phyloP scores from a whole-genome alignment of 176 grass and related monocot genomes.

The Carex cristatella region DNA sequence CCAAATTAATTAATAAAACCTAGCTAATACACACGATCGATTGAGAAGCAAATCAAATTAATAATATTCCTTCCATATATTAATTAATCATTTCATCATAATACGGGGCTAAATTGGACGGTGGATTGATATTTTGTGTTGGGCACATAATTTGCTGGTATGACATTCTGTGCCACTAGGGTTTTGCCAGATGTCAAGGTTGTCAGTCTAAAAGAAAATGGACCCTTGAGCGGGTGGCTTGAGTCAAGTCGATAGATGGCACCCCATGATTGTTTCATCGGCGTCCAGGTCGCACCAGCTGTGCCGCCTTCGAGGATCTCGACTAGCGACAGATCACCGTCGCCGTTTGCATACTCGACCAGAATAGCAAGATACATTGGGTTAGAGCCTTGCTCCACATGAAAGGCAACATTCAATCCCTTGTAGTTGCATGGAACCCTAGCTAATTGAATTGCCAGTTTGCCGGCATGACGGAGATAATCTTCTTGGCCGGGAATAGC shows the following conservation, averaged over 20 bases:
- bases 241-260: conserved; percentile 63
- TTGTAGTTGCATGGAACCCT: conserved; percentile 74
- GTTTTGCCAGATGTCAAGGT: conserved; percentile 58
- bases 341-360: conserved; percentile 84
- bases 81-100: neutral
- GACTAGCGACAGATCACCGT: conserved; percentile 78
- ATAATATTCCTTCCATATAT: no score
- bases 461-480: conserved; percentile 75
- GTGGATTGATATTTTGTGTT: conserved; percentile 31
- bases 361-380: conserved; percentile 62
- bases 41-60: no score
- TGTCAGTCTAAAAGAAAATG: conserved; percentile 74
- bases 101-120: conserved; percentile 51
- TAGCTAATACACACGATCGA: neutral
- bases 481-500: conserved; percentile 52
- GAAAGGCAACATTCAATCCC: conserved; percentile 65
- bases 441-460: conserved; percentile 56
- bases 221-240: conserved; percentile 54
- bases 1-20: conserved; percentile 16
- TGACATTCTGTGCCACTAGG: conserved; percentile 50
- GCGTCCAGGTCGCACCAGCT: conserved; percentile 41
- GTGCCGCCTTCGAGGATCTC: conserved; percentile 52
- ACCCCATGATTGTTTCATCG: conserved; percentile 64
- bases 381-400: conserved; percentile 62
- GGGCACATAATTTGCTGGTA: conserved; percentile 62